These are phyloP conservation scores for Emergomyces africanus DNA, from an alignment of 2,329 filamentous ascomycete genomes.

Conservation along the genomic window DNA sequence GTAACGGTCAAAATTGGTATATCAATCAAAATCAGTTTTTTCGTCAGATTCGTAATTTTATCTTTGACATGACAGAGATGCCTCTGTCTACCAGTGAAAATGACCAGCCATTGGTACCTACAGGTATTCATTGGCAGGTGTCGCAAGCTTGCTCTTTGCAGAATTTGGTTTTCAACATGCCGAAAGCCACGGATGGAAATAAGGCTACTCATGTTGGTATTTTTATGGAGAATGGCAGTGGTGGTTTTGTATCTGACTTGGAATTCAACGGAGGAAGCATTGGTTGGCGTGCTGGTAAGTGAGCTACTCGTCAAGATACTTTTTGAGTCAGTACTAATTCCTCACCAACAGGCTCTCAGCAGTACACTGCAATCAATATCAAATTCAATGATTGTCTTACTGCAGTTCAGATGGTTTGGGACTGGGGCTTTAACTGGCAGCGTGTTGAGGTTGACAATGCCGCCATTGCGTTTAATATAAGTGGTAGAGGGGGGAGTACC, in stretches of 20 bases:
- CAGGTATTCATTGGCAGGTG: conserved; percentile 58
- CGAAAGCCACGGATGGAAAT: conserved; percentile 23
- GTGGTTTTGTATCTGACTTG: conserved; percentile 46
- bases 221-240: conserved; percentile 31
- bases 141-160: conserved; percentile 59
- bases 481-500: not conserved
- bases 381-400: conserved; percentile 1
- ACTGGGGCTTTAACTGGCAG: conserved; percentile 2
- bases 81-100: conserved; percentile 26
- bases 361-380: conserved; percentile 2
- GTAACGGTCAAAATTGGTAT: conserved; percentile 51
- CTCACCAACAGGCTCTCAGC: not conserved
- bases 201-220: conserved; percentile 12
- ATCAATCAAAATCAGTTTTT: conserved; percentile 62
- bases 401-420: conserved; percentile 2
- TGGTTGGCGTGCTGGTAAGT: conserved; percentile 21
- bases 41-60: conserved; percentile 61
- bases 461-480: conserved; percentile 1
- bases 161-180: conserved; percentile 63
- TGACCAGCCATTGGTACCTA: conserved; percentile 3
- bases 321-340: not conserved
- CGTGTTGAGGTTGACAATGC: not conserved
- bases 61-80: conserved; percentile 54
- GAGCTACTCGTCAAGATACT: no score
- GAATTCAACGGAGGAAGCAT: conserved; percentile 47